These are phyloP conservation scores for Piper betle DNA, from an alignment of 164 flowering plant species.

Conservation along the genomic window DNA sequence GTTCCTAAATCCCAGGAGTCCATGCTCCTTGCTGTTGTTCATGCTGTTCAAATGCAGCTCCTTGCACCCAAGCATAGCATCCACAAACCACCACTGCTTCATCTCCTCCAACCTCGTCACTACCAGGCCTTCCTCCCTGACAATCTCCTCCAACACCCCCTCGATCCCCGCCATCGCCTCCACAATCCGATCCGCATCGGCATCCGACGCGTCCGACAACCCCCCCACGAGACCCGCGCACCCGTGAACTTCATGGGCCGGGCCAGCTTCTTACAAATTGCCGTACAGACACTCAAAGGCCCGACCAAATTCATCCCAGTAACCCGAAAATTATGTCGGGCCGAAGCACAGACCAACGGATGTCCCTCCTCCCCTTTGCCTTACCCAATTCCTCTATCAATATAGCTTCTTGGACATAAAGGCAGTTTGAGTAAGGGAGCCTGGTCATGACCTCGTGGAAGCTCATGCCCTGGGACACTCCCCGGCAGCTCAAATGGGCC, in stretches of 20 bases:
- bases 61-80: conserved; percentile 9
- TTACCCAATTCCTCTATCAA: conserved; percentile 17
- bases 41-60: conserved; percentile 24
- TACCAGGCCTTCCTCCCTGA: conserved; percentile 39
- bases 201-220: conserved; percentile 38
- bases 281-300: conserved; percentile 55
- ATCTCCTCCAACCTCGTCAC: conserved; percentile 50
- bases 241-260: conserved; percentile 54
- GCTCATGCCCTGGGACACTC: conserved; percentile 24
- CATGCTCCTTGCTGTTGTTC: conserved; percentile 87
- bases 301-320: conserved; percentile 61
- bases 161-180: conserved; percentile 65
- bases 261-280: conserved; percentile 52
- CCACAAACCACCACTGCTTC: conserved; percentile 55
- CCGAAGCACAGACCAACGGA: conserved; percentile 63
- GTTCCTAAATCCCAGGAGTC: conserved; percentile 75
- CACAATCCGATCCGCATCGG: conserved; percentile 73
- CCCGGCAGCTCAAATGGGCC: conserved; percentile 40
- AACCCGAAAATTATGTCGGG: conserved; percentile 56
- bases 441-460: conserved; percentile 61
- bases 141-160: conserved; percentile 63
- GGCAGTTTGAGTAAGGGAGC: conserved; percentile 46
- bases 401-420: conserved; percentile 51
- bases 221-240: conserved; percentile 36
- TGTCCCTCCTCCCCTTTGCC: conserved; percentile 20